phyloP scores from a whole-genome alignment of 768 basidiomycete species.

The Lactarius psammicola region DNA sequence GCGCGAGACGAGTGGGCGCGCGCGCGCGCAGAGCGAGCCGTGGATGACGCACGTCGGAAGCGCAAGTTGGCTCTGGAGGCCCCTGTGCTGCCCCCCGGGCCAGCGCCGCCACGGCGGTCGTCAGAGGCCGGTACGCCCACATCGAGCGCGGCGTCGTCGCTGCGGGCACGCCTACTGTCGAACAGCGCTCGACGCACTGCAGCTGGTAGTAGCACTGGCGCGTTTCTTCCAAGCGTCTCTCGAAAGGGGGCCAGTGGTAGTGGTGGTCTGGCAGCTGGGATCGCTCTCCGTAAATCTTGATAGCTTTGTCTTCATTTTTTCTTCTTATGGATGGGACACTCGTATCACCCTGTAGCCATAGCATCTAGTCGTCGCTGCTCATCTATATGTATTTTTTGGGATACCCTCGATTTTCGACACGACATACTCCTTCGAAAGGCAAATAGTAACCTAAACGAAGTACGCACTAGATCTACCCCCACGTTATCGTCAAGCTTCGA shows the following conservation, averaged over 20 bases:
- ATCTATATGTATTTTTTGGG: conserved; percentile 3
- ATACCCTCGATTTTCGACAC: background rate
- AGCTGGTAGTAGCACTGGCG: background rate
- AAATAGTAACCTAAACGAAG: background rate
- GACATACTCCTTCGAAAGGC: background rate
- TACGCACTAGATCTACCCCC: no score
- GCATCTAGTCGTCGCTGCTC: conserved; percentile 7
- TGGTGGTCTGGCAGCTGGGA: conserved; percentile 13
- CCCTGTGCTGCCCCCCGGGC: conserved; percentile 7
- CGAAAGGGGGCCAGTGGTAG: conserved; percentile 7
- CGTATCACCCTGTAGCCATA: conserved; percentile 18
- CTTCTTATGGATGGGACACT: background rate
- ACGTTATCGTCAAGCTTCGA: no score
- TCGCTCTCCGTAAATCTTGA: conserved; percentile 21
- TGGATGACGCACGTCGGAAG: conserved; percentile 46
- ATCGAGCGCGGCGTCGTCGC: conserved; percentile 13
- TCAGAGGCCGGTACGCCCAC: conserved; percentile 4
- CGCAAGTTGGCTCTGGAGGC: conserved; percentile 38
- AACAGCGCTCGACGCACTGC: conserved; percentile 21
- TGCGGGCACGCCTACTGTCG: conserved; percentile 24
- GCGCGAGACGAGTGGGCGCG: conserved; percentile 64
- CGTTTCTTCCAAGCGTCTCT: background rate
- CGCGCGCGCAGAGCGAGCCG: conserved; percentile 48
- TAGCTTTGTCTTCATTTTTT: background rate
- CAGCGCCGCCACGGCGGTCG: conserved; percentile 1